Percentiles rank a stretch among this genome's conserved stretches.
phyloP scores from a whole-genome alignment of 441 rosid species.

The Syzygium malaccense region DNA sequence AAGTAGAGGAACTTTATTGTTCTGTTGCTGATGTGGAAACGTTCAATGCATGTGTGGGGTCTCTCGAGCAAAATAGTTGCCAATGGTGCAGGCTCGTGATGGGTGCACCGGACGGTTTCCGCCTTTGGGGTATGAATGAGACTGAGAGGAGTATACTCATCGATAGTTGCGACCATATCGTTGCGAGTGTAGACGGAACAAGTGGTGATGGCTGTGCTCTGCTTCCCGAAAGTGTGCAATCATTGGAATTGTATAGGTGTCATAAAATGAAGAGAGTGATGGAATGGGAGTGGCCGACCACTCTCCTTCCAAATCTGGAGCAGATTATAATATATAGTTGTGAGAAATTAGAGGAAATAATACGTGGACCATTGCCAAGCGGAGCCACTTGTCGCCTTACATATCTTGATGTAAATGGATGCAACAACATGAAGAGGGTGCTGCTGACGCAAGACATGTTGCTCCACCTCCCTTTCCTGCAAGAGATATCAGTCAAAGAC shows the following conservation, averaged over 20 bases:
- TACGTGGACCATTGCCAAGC: accelerated
- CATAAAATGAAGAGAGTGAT: not conserved
- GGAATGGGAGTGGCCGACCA: not conserved
- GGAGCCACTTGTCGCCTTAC: not conserved
- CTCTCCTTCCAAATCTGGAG: not conserved
- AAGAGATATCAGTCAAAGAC: accelerated
- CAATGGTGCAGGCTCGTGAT: not conserved
- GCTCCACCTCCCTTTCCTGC: not conserved
- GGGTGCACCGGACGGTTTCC: accelerated
- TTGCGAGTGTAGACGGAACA: not conserved
- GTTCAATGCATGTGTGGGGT: not conserved
- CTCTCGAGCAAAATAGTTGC: accelerated
- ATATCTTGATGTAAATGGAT: accelerated
- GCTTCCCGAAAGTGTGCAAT: accelerated
- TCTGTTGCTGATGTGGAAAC: too few relatives aligned
- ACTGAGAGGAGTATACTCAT: not conserved
- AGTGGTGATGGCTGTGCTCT: accelerated
- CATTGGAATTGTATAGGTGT: not conserved
- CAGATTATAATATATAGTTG: not conserved
- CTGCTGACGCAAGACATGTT: not conserved
- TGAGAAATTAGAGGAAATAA: not conserved
- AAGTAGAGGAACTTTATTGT: not conserved
- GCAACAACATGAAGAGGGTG: not conserved
- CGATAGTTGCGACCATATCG: not conserved
- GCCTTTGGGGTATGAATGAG: not conserved